phyloP scores from a whole-genome alignment of 1,139 yeast genomes.

The Meyerozyma elateridarum region DNA sequence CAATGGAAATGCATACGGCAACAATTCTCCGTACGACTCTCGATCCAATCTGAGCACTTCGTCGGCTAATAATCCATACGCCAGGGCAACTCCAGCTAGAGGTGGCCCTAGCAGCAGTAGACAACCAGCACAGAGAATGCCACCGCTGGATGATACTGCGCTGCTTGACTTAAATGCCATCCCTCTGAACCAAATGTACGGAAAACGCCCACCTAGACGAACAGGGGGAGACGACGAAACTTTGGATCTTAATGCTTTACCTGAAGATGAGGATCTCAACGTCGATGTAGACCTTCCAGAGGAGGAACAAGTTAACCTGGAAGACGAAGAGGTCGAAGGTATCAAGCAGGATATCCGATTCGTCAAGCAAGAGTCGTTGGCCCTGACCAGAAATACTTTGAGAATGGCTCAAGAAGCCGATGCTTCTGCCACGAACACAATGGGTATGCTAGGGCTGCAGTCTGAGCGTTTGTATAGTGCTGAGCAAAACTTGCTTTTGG shows the following conservation, averaged over 20 bases:
- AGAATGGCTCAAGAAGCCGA: constrained; percentile 91
- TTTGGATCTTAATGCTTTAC: constrained; percentile 34
- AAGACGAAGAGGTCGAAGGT: constrained; percentile 86
- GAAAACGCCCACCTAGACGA: constrained; percentile 20
- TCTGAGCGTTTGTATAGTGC: constrained; percentile 78
- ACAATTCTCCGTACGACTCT: too few relatives aligned
- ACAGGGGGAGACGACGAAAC: constrained; percentile 20
- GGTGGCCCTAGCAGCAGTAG: not conserved
- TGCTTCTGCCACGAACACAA: constrained; percentile 80
- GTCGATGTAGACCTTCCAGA: constrained; percentile 37
- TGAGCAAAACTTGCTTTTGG: constrained; percentile 70
- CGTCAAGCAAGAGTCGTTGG: constrained; percentile 82
- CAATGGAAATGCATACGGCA: too few relatives aligned
- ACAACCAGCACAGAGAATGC: constrained; percentile 3
- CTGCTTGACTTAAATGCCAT: constrained; percentile 40
- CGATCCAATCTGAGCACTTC: too few relatives aligned
- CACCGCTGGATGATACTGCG: constrained; percentile 24
- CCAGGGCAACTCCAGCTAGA: not conserved
- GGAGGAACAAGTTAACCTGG: constrained; percentile 47
- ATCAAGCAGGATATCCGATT: constrained; percentile 81
- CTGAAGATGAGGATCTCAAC: constrained; percentile 36
- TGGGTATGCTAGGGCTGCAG: constrained; percentile 91
- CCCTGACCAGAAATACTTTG: constrained; percentile 80
- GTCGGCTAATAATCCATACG: too few relatives aligned
- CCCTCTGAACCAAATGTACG: constrained; percentile 33